These are phyloP conservation scores for Colletotrichum sp. DNA, from an alignment of 2,329 filamentous ascomycete genomes.

Conservation along the genomic window DNA sequence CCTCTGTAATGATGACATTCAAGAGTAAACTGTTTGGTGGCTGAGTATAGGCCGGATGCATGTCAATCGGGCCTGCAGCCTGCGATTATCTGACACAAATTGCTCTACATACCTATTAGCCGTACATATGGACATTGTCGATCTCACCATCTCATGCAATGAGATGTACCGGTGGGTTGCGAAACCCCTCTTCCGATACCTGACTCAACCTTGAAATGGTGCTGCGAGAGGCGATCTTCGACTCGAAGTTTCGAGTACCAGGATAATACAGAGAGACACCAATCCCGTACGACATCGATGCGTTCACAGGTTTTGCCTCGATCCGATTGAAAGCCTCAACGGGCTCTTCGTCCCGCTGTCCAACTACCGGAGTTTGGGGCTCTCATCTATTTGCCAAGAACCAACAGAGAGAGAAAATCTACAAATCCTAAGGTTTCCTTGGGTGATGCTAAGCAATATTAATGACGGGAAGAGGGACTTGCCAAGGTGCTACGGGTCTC, in stretches of 20 bases:
- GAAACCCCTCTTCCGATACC: too few species aligned
- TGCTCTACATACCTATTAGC: too few species aligned
- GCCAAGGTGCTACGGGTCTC: neutral
- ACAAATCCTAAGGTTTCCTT: neutral
- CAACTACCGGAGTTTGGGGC: neutral
- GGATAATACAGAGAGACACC: neutral
- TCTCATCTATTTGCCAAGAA: neutral
- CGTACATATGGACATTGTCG: too few species aligned
- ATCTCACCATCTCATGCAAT: too few species aligned
- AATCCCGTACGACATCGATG: neutral
- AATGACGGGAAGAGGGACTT: neutral
- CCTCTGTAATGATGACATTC: too few species aligned
- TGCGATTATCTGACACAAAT: too few species aligned
- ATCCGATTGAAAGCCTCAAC: neutral
- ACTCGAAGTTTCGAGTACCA: neutral
- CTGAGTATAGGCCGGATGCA: too few species aligned
- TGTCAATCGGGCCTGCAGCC: too few species aligned
- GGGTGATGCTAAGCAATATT: neutral
- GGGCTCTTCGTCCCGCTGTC: neutral
- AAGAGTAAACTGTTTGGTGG: too few species aligned
- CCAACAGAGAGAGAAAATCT: neutral
- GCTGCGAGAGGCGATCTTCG: too few species aligned
- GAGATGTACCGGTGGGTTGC: too few species aligned
- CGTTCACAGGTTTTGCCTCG: neutral
- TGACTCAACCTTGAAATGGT: neutral